A percentile compares a stretch with the other conserved stretches of the same genome.
phyloP scores from a whole-genome alignment of 192 early-diverging fungal species.

The Funneliformis mosseae region DNA sequence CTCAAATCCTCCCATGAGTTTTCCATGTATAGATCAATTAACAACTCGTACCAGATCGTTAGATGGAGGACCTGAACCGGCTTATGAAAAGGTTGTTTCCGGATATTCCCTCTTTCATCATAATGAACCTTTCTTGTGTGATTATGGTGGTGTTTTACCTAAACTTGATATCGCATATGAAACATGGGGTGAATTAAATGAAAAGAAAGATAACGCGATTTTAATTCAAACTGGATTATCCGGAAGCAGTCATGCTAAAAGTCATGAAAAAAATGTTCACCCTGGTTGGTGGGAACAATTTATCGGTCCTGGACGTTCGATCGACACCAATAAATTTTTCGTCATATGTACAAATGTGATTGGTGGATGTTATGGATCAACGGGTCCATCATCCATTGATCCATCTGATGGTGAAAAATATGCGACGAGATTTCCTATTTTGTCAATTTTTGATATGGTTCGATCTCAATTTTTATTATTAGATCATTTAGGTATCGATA shows the following conservation, averaged over 20 bases:
- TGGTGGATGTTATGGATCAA: conserved; percentile 96
- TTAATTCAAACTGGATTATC: conserved; percentile 95
- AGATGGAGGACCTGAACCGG: conserved; percentile 77
- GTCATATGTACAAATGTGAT: conserved; percentile 96
- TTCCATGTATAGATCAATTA: conserved; percentile 75
- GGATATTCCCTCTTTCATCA: conserved; percentile 73
- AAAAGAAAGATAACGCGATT: conserved; percentile 79
- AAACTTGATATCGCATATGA: conserved; percentile 89
- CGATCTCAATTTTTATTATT: conserved; percentile 88
- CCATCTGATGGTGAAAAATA: conserved; percentile 76
- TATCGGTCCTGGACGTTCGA: conserved; percentile 85
- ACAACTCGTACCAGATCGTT: conserved; percentile 62
- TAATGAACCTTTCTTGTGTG: conserved; percentile 68
- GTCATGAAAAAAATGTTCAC: conserved; percentile 72
- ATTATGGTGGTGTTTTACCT: conserved; percentile 82
- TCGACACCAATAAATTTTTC: conserved; percentile 94
- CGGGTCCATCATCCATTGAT: conserved; percentile 85
- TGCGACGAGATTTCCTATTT: conserved; percentile 86
- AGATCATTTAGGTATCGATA: conserved; percentile 75
- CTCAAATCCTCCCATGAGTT: conserved; percentile 67
- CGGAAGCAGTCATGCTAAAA: conserved; percentile 89
- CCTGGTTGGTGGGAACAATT: conserved; percentile 99
- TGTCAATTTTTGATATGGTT: conserved; percentile 97
- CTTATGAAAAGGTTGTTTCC: conserved; percentile 78
- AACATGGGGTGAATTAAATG: conserved; percentile 93